phyloP scores from a whole-genome alignment of 305 asterid species.

The Lippia alba region DNA sequence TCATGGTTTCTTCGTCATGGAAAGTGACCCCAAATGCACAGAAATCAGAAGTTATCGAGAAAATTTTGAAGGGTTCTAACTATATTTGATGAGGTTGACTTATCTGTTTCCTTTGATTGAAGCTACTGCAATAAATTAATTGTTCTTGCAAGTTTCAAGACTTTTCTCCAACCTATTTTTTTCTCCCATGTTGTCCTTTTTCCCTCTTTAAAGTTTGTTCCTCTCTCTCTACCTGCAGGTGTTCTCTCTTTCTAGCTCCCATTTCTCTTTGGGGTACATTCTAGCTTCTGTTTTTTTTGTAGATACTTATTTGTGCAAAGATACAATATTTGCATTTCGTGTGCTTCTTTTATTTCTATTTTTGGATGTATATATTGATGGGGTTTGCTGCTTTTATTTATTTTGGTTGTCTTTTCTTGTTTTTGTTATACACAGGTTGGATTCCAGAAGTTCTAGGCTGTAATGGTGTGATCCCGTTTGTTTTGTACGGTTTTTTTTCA shows the following conservation, averaged over 20 bases:
- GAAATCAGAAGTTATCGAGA: not conserved
- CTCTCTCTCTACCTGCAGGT: constrained; percentile 35
- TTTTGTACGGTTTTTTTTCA: constrained; percentile 9
- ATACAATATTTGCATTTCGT: not conserved
- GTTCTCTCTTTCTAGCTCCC: constrained; percentile 19
- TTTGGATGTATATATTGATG: constrained; percentile 21
- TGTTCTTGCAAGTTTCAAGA: not conserved
- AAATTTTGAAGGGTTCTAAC: not conserved
- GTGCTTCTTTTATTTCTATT: constrained; percentile 23
- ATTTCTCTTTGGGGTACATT: not conserved
- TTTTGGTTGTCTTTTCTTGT: not conserved
- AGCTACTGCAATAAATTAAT: constrained; percentile 20
- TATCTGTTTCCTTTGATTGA: constrained; percentile 27
- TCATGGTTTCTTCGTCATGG: not conserved
- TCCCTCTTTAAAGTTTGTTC: constrained; percentile 13
- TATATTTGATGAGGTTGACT: constrained; percentile 25
- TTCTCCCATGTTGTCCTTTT: not conserved
- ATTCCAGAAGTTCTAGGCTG: constrained; percentile 30
- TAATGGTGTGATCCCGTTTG: constrained; percentile 29
- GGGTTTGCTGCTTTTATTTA: not conserved
- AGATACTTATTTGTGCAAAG: not conserved
- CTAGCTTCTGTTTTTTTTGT: not conserved
- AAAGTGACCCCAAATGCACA: not conserved
- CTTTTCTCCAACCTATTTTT: not conserved
- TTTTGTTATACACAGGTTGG: constrained; percentile 38